Evolutionary conservation across 106 monocot species (phyloP).

Genomic region (Phalaenopsis aphrodite): DNA sequence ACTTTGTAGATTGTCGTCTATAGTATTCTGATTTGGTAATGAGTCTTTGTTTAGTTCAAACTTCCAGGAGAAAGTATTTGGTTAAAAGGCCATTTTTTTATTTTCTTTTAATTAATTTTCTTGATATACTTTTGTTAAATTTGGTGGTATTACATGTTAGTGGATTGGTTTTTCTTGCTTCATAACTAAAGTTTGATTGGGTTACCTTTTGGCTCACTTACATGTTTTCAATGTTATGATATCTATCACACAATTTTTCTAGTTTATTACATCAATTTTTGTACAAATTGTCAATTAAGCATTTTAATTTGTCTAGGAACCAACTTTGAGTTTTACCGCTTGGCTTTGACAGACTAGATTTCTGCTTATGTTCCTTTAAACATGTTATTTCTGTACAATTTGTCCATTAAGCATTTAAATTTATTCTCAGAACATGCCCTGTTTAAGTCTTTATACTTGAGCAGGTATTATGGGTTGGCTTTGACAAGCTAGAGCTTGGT

Average conservation of each 20-base stretch:
- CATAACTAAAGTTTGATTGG: conserved; percentile 1
- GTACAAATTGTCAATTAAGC: background rate
- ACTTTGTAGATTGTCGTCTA: background rate
- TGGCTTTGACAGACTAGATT: conserved; percentile 84
- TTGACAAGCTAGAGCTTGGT: conserved; percentile 79
- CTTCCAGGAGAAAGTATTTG: too few relatives aligned
- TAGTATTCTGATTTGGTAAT: background rate
- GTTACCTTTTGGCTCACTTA: background rate
- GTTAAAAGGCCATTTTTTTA: too few relatives aligned
- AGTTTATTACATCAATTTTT: background rate
- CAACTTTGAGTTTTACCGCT: background rate
- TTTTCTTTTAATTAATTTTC: background rate
- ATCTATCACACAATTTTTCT: background rate
- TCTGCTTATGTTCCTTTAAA: background rate
- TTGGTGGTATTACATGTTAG: background rate
- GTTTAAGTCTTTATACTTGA: background rate
- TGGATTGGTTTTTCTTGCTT: background rate
- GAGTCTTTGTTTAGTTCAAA: background rate
- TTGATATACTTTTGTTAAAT: background rate
- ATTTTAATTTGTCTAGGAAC: background rate
- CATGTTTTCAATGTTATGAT: background rate
- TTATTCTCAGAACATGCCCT: background rate
- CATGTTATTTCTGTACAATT: background rate
- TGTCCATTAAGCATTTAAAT: background rate
- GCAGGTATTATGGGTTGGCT: conserved; percentile 93